Conservation (phyloP, 2,329 filamentous ascomycete species). For the Neonectria punicea region DNA sequence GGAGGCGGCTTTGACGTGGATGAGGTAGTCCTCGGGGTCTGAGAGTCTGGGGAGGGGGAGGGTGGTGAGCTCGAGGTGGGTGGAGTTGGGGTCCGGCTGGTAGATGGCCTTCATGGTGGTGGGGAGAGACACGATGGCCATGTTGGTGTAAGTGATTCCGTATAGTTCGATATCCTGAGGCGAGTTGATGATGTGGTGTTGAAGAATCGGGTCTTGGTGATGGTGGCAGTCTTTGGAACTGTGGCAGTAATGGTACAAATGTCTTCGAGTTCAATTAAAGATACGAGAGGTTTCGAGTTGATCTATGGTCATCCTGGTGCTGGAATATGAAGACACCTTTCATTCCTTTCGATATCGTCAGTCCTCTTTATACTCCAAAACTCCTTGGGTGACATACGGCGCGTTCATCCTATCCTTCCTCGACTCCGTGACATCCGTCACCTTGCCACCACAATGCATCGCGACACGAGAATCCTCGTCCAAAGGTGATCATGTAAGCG, state of each 20-base stretch:
- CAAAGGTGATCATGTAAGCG: slow-evolving; percentile 1
- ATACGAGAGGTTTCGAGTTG: not conserved
- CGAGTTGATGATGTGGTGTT: not conserved
- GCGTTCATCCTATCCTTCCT: not conserved
- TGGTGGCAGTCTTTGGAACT: not conserved
- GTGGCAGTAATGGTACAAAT: not conserved
- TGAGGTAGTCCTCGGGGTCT: slow-evolving; percentile 41
- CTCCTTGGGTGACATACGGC: too few species aligned
- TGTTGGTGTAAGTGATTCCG: not conserved
- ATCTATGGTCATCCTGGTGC: not conserved
- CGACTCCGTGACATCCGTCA: not conserved
- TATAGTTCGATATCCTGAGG: not conserved
- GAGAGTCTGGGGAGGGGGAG: slow-evolving; percentile 37
- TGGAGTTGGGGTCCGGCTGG: slow-evolving; percentile 36
- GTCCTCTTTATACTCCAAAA: not conserved
- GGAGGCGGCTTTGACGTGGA: slow-evolving; percentile 48
- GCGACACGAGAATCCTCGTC: not conserved
- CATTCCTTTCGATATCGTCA: not conserved
- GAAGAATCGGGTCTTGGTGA: not conserved
- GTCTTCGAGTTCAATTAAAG: not conserved
- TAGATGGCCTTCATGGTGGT: slow-evolving; percentile 38
- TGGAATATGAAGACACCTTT: not conserved
- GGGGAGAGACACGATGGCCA: slow-evolving; percentile 20
- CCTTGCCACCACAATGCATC: not conserved
- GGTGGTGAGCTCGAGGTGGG: slow-evolving; percentile 30